A percentile compares a stretch with the other conserved stretches of the same genome.
Conservation (phyloP, 169 alveolate genomes). For the Perkinsus chesapeaki region DNA sequence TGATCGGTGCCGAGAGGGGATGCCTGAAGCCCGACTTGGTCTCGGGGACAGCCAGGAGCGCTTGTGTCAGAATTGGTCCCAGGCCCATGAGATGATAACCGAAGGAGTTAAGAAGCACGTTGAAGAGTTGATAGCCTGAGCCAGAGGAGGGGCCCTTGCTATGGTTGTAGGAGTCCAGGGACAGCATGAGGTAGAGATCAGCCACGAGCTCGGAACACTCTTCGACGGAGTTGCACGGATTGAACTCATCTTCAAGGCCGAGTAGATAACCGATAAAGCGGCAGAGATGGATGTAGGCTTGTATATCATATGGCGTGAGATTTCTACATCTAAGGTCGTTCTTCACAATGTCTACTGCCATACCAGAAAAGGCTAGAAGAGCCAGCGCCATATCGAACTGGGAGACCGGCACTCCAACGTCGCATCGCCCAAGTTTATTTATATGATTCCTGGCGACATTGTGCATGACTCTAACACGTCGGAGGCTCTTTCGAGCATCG, state of each 20-base stretch:
- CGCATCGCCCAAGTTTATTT: neutral
- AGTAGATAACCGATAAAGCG: neutral
- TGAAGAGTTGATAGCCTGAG: neutral
- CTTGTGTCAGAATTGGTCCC: neutral
- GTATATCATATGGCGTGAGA: neutral
- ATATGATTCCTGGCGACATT: neutral
- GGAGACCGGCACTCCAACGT: neutral
- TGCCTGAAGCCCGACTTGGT: neutral
- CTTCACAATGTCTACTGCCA: neutral
- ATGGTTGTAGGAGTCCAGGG: neutral
- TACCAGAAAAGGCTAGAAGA: neutral
- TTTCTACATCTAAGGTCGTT: neutral
- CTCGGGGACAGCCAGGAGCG: neutral
- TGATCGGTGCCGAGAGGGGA: neutral
- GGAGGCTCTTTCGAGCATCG: neutral
- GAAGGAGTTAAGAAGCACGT: neutral
- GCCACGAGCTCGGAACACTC: neutral
- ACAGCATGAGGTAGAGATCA: neutral
- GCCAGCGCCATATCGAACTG: neutral
- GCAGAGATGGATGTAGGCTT: neutral
- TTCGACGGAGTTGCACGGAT: neutral
- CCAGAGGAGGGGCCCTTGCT: neutral
- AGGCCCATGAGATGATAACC: neutral
- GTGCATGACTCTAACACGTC: neutral
- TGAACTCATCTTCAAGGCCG: neutral